These are phyloP conservation scores for Rosa persica DNA, from an alignment of 306 rosid genomes.

Conservation along the genomic window DNA sequence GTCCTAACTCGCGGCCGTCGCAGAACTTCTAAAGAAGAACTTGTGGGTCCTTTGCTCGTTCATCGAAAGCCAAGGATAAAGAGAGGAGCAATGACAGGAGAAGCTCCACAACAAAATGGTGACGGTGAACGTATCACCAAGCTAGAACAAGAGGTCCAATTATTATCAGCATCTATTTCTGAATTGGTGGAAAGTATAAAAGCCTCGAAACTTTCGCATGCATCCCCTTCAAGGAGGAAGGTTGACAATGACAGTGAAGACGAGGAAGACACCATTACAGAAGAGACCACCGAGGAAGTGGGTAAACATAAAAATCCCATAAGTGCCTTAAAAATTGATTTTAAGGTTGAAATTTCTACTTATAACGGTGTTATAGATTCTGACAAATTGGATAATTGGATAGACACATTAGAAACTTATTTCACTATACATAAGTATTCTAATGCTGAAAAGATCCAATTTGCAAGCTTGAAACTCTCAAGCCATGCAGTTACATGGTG, in stretches of 20 bases:
- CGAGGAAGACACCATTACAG: neutral
- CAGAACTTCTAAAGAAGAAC: too few species aligned
- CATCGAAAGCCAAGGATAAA: too few species aligned
- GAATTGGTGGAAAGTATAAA: neutral
- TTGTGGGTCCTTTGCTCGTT: too few species aligned
- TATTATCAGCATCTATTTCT: neutral
- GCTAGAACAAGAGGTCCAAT: too few species aligned
- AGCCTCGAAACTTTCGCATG: neutral
- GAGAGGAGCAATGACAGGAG: too few species aligned
- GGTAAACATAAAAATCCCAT: neutral
- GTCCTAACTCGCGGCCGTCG: too few species aligned
- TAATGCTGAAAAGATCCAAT: neutral
- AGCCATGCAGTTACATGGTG: neutral
- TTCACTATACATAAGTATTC: neutral
- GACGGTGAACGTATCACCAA: too few species aligned
- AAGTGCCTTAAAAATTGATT: constrained; percentile 3
- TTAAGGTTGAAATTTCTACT: neutral
- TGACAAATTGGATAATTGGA: constrained; percentile 4
- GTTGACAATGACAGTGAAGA: neutral
- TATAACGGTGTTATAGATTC: neutral
- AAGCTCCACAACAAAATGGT: too few species aligned
- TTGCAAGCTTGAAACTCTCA: constrained; percentile 4
- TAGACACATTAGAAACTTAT: constrained; percentile 11
- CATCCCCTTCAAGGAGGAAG: neutral
- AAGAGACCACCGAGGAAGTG: neutral